Conservation (phyloP, 768 basidiomycete species). For the Rhizopogon sp. region DNA sequence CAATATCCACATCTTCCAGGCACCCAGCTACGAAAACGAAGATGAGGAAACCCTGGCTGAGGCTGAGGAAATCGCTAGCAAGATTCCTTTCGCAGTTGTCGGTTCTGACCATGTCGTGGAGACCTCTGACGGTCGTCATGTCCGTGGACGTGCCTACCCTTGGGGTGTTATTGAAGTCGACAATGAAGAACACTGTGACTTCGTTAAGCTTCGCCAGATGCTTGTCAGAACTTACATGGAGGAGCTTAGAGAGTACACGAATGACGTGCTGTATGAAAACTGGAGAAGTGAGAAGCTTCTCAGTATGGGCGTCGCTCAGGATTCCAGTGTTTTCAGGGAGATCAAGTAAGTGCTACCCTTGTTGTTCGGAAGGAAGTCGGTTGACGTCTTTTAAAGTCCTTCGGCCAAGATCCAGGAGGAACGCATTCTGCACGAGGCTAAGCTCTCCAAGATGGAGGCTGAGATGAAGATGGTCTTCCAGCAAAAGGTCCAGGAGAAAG, state of each 20-base stretch:
- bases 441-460: slow-evolving; percentile 98
- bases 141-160: slow-evolving; percentile 93
- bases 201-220: slow-evolving; percentile 99
- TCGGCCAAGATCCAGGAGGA: slow-evolving; percentile 96
- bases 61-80: slow-evolving; percentile 95
- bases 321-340: slow-evolving; percentile 97
- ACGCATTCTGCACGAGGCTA: slow-evolving; percentile 92
- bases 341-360: slow-evolving; percentile 71
- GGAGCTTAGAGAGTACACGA: slow-evolving; percentile 95
- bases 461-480: slow-evolving; percentile 99
- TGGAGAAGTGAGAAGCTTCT: slow-evolving; percentile 96
- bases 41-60: slow-evolving; percentile 98
- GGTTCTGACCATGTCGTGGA: slow-evolving; percentile 83
- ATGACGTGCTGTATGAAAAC: slow-evolving; percentile 94
- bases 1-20: slow-evolving; percentile 97
- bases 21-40: slow-evolving; percentile 95
- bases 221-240: slow-evolving; percentile 99
- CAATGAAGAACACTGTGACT: slow-evolving; percentile 99
- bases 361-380: background rate
- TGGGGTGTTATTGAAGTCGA: slow-evolving; percentile 99
- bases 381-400: slow-evolving; percentile 52
- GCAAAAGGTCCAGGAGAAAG: slow-evolving; percentile 99
- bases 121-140: slow-evolving; percentile 84
- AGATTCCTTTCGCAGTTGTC: slow-evolving; percentile 98
- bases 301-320: slow-evolving; percentile 97